These are phyloP conservation scores for Sporisorium exsertum DNA, from an alignment of 1,284 basidiomycete genomes.

Conservation along the genomic window DNA sequence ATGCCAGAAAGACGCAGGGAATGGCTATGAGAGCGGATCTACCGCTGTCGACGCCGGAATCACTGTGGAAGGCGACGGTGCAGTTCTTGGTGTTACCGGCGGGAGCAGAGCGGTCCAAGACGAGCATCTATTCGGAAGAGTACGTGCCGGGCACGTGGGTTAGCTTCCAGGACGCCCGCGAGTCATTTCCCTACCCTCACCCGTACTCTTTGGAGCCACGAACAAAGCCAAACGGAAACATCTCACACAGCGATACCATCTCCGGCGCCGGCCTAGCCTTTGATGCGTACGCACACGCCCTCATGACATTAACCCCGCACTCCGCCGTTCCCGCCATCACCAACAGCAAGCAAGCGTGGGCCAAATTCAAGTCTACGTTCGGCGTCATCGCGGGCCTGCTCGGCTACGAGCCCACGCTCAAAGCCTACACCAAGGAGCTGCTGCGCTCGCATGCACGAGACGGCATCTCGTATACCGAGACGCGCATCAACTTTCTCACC, in stretches of 20 bases:
- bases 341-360: conserved; percentile 60
- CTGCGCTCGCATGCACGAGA: conserved; percentile 77
- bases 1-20: conserved; percentile 20
- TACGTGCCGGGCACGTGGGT: conserved; percentile 55
- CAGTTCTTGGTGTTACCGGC: conserved; percentile 39
- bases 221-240: not conserved
- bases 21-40: conserved; percentile 51
- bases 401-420: conserved; percentile 73
- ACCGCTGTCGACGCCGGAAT: conserved; percentile 22
- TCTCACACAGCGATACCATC: not conserved
- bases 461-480: conserved; percentile 80
- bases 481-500: conserved; percentile 77
- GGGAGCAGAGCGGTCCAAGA: conserved; percentile 6
- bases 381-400: conserved; percentile 65
- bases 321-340: conserved; percentile 12
- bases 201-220: conserved; percentile 25
- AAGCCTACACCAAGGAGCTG: conserved; percentile 76
- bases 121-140: conserved; percentile 33
- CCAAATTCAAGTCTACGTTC: conserved; percentile 58
- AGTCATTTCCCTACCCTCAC: conserved; percentile 42
- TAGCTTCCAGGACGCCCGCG: conserved; percentile 30
- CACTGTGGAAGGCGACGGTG: conserved; percentile 46
- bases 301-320: conserved; percentile 60
- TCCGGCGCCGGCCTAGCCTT: conserved; percentile 24
- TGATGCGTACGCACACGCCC: conserved; percentile 52